A percentile compares a stretch with the other conserved stretches of the same genome.
Conservation (phyloP, 129 eudicot species). For the Escallonia rubra region DNA sequence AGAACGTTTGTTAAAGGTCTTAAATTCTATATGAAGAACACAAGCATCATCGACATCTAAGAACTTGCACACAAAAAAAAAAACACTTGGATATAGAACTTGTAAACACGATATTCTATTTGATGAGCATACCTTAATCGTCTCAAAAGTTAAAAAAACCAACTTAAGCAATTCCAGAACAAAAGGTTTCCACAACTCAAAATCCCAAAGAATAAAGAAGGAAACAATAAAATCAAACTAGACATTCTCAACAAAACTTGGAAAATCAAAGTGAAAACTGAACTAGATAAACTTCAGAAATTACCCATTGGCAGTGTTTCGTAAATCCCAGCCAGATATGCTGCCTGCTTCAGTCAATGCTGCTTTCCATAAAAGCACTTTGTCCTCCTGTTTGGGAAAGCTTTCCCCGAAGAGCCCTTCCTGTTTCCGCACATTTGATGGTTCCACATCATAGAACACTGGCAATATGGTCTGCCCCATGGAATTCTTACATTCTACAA, state of each 20-base stretch:
- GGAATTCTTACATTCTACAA: neutral
- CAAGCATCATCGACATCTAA: too few relatives aligned
- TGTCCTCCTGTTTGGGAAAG: neutral
- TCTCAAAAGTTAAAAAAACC: neutral
- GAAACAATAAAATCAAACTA: neutral
- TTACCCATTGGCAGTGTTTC: neutral
- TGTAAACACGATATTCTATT: neutral
- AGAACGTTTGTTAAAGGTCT: too few relatives aligned
- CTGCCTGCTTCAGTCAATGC: slow-evolving; percentile 4
- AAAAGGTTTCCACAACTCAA: neutral
- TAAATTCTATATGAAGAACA: too few relatives aligned
- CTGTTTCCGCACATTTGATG: slow-evolving; percentile 1
- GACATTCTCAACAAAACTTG: neutral
- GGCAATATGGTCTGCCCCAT: neutral
- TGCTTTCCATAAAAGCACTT: neutral
- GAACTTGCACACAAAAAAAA: too few relatives aligned
- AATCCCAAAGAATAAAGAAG: neutral
- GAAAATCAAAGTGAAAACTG: neutral
- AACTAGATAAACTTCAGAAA: neutral
- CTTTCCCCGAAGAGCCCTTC: neutral
- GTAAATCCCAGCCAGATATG: neutral
- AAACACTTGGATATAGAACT: too few relatives aligned
- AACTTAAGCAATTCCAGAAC: neutral
- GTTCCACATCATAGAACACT: slow-evolving; percentile 9
- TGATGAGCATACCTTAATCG: neutral